Evolutionary conservation across 257 asterid species (phyloP).

Genomic region (Primulina huaijiensis): DNA sequence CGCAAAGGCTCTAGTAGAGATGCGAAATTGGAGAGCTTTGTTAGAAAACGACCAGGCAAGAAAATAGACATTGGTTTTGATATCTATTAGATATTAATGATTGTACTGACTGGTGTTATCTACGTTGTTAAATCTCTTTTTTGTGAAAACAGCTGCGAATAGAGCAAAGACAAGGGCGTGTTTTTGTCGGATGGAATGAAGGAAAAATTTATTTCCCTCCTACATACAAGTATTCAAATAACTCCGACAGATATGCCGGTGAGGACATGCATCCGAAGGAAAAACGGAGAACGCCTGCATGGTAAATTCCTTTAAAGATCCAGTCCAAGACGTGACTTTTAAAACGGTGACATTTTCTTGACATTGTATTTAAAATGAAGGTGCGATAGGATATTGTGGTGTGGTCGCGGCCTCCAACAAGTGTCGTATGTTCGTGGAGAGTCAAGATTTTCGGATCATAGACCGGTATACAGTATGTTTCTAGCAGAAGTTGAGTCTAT

Average conservation of each 20-base stretch:
- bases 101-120: background rate
- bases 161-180: conserved; percentile 76
- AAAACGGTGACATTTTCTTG: background rate
- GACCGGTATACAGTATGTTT: conserved; percentile 80
- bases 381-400: conserved; percentile 98
- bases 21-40: conserved; percentile 94
- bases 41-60: conserved; percentile 94
- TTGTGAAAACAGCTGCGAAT: conserved; percentile 60
- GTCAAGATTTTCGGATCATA: conserved; percentile 91
- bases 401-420: conserved; percentile 83
- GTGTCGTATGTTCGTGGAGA: conserved; percentile 93
- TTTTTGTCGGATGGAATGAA: conserved; percentile 85
- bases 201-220: conserved; percentile 91
- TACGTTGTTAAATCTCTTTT: background rate
- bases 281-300: conserved; percentile 94
- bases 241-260: conserved; percentile 85
- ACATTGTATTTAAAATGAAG: conserved; percentile 31
- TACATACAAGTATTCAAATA: conserved; percentile 78
- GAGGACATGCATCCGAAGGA: conserved; percentile 73
- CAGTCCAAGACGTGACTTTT: background rate
- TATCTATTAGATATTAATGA: background rate
- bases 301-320: conserved; percentile 37
- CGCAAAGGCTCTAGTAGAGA: conserved; percentile 94
- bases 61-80: background rate
- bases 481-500: conserved; percentile 85